Evolutionary conservation across 2,329 filamentous ascomycete species (phyloP).

Genomic region (Teratosphaeria zuluensis): DNA sequence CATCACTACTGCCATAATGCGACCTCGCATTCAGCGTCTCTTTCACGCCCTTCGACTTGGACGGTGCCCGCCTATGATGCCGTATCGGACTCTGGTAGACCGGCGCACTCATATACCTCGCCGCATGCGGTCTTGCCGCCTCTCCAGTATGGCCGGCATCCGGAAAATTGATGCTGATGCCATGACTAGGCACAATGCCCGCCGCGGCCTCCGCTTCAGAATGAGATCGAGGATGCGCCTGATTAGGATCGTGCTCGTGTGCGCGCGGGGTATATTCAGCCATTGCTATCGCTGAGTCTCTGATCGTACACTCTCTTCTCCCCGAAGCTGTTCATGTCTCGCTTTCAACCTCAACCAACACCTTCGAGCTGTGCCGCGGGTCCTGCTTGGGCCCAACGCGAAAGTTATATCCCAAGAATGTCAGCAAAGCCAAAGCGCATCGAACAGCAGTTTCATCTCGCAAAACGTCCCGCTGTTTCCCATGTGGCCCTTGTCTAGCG

Average conservation of each 20-base stretch:
- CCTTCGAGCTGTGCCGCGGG: background rate
- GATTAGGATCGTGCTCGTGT: background rate
- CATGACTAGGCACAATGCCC: slow-evolving; percentile 33
- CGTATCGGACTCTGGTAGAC: slow-evolving; percentile 54
- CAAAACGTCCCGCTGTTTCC: background rate
- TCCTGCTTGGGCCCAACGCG: background rate
- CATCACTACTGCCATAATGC: slow-evolving; percentile 74
- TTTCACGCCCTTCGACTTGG: slow-evolving; percentile 55
- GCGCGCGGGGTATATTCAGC: slow-evolving; percentile 1
- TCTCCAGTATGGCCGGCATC: background rate
- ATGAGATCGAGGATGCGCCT: slow-evolving; percentile 2
- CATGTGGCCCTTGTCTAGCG: background rate
- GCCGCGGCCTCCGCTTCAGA: slow-evolving; percentile 11
- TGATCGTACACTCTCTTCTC: background rate
- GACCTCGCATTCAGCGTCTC: slow-evolving; percentile 88
- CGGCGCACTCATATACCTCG: slow-evolving; percentile 39
- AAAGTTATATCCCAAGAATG: too few species aligned
- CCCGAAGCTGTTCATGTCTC: background rate
- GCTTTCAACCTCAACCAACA: background rate
- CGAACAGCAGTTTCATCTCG: background rate
- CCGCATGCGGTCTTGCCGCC: background rate
- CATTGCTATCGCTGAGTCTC: slow-evolving; percentile 2
- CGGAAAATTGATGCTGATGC: slow-evolving; percentile 39
- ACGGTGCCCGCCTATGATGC: slow-evolving; percentile 54
- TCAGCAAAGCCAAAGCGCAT: background rate